phyloP scores from a whole-genome alignment of 345 rosid genomes.

The Psidium friedrichsthalianum region DNA sequence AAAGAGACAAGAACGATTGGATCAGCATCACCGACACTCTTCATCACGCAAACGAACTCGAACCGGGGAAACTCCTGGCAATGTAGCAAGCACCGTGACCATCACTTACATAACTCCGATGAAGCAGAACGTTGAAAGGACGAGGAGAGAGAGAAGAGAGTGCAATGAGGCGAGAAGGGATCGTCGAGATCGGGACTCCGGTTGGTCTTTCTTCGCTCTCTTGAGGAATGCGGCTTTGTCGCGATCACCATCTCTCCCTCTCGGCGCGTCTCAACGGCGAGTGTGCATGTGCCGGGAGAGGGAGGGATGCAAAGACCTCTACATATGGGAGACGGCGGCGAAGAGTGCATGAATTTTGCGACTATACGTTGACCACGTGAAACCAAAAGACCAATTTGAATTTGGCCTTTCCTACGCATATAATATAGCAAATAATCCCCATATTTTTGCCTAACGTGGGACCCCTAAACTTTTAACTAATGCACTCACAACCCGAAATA shows the following conservation, averaged over 20 bases:
- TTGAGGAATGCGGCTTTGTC: no score
- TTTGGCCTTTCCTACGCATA: neutral
- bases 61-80: neutral
- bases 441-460: rapidly evolving
- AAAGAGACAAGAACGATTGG: neutral
- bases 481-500: neutral
- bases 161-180: neutral
- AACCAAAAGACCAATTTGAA: neutral
- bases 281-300: neutral
- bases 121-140: neutral
- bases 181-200: no score
- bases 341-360: no score
- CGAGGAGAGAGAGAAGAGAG: neutral
- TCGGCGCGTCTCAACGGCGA: no score
- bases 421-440: neutral
- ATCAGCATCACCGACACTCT: neutral
- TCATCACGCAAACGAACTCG: neutral
- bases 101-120: neutral
- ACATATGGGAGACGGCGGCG: neutral
- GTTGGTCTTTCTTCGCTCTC: no score
- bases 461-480: rapidly evolving
- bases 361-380: neutral
- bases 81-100: neutral
- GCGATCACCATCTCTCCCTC: no score
- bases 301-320: neutral